Base-by-base conservation (phyloP, 257 asterid genomes). In the Petunia secreta region DNA sequence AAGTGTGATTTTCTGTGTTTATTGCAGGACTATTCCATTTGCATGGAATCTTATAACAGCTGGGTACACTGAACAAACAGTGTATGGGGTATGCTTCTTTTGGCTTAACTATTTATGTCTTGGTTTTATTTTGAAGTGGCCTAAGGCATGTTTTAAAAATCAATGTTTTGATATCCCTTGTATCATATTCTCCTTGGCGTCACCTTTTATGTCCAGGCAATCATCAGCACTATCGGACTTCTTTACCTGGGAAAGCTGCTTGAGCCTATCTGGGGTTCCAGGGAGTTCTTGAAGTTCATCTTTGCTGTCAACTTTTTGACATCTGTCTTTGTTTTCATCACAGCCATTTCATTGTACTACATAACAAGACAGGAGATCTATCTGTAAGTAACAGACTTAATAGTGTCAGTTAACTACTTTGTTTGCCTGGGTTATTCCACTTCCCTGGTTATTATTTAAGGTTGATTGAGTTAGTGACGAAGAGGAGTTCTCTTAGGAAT, bases 21-120 rank as follows among this genome's bases (percentile, higher is more conserved):
- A 82, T 82, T 76, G 83, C 86, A 94, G 98, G 90, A 94, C 98
- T 9, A 94, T 94, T 77, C 98, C 98, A 44, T 94, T 94, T 81
- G 98, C 92, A 82, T 94, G 98, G 98, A 94, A 94, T 89, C 98
- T 94, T 82, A 39, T 94, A 77, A 94, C 98, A 58, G 94, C 98
- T 79, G 98, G 98, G 80, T 94, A 94, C 81, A 75, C 89, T 75
- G 98, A 94, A 84, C 98, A 92, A 75, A 87, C 98, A 57, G 73
- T 93, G 84, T 78, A 87, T 71, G 98, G 98, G 94, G 98, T 94
- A 91, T 81, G 90, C 75, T 41, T 65, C 79, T 60, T 82, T 82
- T 69, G 44, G 34, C 0, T 52, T 41, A 79, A 82, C 67, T 66
- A 50, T 10, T 69, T 69, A 9, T 52, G 52, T 71, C 13, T 71